Conservation (phyloP, 176 grass and related monocot genomes). For the Miscanthus lutarioriparius region DNA sequence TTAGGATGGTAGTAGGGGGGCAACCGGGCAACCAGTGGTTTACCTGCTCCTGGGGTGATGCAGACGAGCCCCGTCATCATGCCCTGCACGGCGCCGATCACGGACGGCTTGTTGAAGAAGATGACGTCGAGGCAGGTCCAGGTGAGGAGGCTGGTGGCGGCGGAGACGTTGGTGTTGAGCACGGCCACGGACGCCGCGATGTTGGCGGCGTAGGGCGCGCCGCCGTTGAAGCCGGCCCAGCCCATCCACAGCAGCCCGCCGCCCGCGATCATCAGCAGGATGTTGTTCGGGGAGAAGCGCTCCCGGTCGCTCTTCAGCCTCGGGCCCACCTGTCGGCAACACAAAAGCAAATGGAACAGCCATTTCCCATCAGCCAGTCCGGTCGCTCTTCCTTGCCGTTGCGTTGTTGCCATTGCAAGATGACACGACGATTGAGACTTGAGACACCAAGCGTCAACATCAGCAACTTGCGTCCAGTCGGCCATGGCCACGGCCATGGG, state of each 20-base stretch:
- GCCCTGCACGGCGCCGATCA: conserved; percentile 84
- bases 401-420: not conserved
- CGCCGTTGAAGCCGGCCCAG: conserved; percentile 80
- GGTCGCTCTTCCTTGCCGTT: too few relatives aligned
- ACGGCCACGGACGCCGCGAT: conserved; percentile 69
- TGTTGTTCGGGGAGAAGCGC: conserved; percentile 75
- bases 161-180: conserved; percentile 82
- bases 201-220: conserved; percentile 73
- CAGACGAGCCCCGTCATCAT: conserved; percentile 95
- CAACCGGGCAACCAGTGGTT: too few relatives aligned
- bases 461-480: not conserved
- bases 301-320: conserved; percentile 64
- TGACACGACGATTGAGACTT: conserved; percentile 3
- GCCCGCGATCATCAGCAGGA: conserved; percentile 70
- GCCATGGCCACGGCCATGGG: not conserved
- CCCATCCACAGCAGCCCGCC: conserved; percentile 79
- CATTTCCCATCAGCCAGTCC: not conserved
- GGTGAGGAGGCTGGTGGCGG: conserved; percentile 74
- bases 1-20: too few relatives aligned
- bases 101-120: conserved; percentile 73
- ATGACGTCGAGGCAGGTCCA: conserved; percentile 88
- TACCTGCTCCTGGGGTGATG: conserved; percentile 86
- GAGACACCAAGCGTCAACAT: not conserved
- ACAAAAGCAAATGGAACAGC: not conserved
- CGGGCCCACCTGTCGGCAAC: conserved; percentile 56